Percentiles rank a stretch among this genome's conserved stretches.
phyloP scores from a whole-genome alignment of 768 basidiomycete species.

The Amanita pallidorosea region DNA sequence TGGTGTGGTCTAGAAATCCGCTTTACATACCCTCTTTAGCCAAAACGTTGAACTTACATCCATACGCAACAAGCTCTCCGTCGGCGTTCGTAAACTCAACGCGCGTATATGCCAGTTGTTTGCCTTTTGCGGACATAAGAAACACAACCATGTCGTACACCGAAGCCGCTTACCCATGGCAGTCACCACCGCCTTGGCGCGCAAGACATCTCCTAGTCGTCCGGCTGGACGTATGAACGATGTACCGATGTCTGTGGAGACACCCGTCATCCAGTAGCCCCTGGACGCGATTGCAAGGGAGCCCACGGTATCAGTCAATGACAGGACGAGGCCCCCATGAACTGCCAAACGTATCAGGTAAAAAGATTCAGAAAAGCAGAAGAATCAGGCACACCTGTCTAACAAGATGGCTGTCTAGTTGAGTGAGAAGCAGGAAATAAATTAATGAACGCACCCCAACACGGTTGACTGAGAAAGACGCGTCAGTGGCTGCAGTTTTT shows the following conservation, averaged over 20 bases:
- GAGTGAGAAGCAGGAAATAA: background rate
- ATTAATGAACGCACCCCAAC: constrained; percentile 48
- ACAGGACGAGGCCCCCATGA: constrained; percentile 75
- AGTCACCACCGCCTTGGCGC: constrained; percentile 53
- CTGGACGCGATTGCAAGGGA: constrained; percentile 76
- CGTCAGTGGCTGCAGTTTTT: too few relatives aligned
- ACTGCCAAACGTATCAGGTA: constrained; percentile 28
- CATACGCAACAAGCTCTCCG: constrained; percentile 72
- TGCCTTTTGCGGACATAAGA: constrained; percentile 36
- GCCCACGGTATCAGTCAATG: constrained; percentile 76
- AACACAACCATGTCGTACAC: background rate
- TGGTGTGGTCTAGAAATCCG: constrained; percentile 58
- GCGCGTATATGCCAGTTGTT: constrained; percentile 70
- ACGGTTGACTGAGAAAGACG: constrained; percentile 52
- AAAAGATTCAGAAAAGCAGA: background rate
- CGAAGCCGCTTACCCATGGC: constrained; percentile 44
- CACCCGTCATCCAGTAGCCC: constrained; percentile 82
- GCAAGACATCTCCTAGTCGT: constrained; percentile 53
- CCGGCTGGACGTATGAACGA: constrained; percentile 75
- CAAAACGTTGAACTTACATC: constrained; percentile 38
- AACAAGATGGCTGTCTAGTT: constrained; percentile 4
- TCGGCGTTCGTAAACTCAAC: constrained; percentile 59
- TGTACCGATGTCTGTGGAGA: constrained; percentile 73
- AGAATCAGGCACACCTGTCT: constrained; percentile 26
- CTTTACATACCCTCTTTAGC: constrained; percentile 4